A percentile compares a stretch with the other conserved stretches of the same genome.
These are phyloP conservation scores for Ophiostoma novo-ulmi DNA, from an alignment of 2,329 filamentous ascomycete species.

Conservation along the genomic window DNA sequence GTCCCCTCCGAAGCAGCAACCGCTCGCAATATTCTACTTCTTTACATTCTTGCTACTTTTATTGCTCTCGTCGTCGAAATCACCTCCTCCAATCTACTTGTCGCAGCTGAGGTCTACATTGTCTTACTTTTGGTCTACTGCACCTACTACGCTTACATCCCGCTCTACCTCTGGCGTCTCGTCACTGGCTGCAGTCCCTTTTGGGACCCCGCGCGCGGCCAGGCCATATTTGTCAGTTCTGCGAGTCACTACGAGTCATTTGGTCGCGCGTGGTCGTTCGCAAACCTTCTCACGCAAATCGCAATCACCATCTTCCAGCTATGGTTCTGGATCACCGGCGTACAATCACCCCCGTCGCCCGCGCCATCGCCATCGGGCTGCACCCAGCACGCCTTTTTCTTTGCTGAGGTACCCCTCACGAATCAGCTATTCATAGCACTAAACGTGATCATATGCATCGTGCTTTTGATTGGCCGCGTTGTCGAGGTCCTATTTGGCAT, in stretches of 20 bases:
- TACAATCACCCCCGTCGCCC: neutral
- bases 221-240: conserved; percentile 17
- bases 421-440: conserved; percentile 23
- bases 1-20: neutral
- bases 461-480: conserved; percentile 25
- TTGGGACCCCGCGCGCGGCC: conserved; percentile 28
- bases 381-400: conserved; percentile 26
- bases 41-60: neutral
- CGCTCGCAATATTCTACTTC: neutral
- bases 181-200: conserved; percentile 28
- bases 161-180: conserved; percentile 28
- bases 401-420: conserved; percentile 24
- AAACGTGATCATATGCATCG: conserved; percentile 26
- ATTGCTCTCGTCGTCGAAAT: neutral
- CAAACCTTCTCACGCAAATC: conserved; percentile 21
- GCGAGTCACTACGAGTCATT: neutral
- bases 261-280: conserved; percentile 17
- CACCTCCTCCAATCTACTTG: neutral
- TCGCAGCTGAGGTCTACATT: conserved; percentile 26
- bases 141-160: conserved; percentile 26
- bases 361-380: neutral
- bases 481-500: conserved; percentile 17
- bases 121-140: conserved; percentile 27
- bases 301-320: conserved; percentile 26
- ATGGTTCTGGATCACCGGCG: conserved; percentile 27